Evolutionary conservation across 2,329 filamentous ascomycete species (phyloP).

Genomic region (Xylaria sp.): DNA sequence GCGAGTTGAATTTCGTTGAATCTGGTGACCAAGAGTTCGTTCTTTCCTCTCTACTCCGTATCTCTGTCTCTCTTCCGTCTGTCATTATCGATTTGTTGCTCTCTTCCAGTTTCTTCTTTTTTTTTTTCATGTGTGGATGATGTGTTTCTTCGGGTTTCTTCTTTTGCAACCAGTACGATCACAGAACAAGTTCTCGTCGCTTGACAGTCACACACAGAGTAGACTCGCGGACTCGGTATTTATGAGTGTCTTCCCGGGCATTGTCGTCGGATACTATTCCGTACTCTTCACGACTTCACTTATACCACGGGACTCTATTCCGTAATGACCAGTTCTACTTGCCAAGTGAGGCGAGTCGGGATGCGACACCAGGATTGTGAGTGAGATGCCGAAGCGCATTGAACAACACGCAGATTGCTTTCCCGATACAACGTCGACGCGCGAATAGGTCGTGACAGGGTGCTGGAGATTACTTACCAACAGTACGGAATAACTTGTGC

Average conservation of each 20-base stretch:
- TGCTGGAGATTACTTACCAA: background rate
- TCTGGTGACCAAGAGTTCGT: background rate
- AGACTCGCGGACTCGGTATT: background rate
- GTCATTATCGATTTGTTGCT: background rate
- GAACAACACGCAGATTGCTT: background rate
- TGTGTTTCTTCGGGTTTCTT: background rate
- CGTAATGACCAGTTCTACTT: background rate
- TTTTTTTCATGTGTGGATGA: background rate
- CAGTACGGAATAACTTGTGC: background rate
- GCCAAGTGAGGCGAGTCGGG: background rate
- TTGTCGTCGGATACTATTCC: background rate
- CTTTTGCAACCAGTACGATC: background rate
- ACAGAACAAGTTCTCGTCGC: background rate
- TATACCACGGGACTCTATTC: background rate
- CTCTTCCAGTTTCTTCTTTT: background rate
- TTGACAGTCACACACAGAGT: background rate
- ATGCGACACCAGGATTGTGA: background rate
- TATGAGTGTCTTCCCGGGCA: background rate
- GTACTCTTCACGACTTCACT: background rate
- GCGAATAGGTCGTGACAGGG: background rate
- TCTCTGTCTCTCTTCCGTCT: background rate
- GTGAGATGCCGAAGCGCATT: background rate
- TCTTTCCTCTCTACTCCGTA: background rate
- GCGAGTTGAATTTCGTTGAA: background rate
- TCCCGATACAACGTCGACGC: background rate